Evolutionary conservation across 768 basidiomycete species (phyloP).

Genomic region (Pluteus cervinus): DNA sequence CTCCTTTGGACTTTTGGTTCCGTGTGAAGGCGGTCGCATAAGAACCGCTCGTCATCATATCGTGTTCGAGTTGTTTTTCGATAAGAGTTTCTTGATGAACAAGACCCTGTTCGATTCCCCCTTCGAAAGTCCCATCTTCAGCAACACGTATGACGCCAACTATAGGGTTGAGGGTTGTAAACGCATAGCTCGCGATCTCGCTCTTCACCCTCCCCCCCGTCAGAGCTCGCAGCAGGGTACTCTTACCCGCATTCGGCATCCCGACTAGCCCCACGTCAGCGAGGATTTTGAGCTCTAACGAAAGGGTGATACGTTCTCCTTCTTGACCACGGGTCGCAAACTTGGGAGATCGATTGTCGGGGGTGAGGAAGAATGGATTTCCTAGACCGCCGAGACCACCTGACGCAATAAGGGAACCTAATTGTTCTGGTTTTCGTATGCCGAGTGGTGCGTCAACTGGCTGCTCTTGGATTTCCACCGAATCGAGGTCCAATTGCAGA

Average conservation of each 20-base stretch:
- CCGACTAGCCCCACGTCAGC: constrained; percentile 97
- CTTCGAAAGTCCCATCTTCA: constrained; percentile 73
- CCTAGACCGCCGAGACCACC: constrained; percentile 84
- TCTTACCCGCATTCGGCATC: constrained; percentile 92
- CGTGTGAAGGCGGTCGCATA: constrained; percentile 44
- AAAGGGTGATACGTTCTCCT: constrained; percentile 75
- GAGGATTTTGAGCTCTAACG: constrained; percentile 86
- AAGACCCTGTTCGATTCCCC: constrained; percentile 38
- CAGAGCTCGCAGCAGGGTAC: constrained; percentile 84
- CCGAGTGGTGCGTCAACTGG: constrained; percentile 61
- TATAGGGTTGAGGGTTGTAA: constrained; percentile 94
- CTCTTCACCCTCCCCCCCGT: constrained; percentile 81
- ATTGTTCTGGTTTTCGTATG: constrained; percentile 39
- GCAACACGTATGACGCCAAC: constrained; percentile 85
- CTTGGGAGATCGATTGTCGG: constrained; percentile 74
- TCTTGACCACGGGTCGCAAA: constrained; percentile 75
- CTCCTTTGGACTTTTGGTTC: constrained; percentile 30
- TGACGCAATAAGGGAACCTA: constrained; percentile 62
- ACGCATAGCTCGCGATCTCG: constrained; percentile 86
- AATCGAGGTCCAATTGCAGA: constrained; percentile 58
- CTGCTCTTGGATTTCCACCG: constrained; percentile 34
- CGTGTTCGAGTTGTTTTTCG: constrained; percentile 42
- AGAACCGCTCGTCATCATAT: constrained; percentile 45
- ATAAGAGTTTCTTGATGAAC: constrained; percentile 64
- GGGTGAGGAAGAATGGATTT: constrained; percentile 78